Evolutionary conservation across 1,284 basidiomycete species (phyloP).

Genomic region (Acaromyces ingoldii): DNA sequence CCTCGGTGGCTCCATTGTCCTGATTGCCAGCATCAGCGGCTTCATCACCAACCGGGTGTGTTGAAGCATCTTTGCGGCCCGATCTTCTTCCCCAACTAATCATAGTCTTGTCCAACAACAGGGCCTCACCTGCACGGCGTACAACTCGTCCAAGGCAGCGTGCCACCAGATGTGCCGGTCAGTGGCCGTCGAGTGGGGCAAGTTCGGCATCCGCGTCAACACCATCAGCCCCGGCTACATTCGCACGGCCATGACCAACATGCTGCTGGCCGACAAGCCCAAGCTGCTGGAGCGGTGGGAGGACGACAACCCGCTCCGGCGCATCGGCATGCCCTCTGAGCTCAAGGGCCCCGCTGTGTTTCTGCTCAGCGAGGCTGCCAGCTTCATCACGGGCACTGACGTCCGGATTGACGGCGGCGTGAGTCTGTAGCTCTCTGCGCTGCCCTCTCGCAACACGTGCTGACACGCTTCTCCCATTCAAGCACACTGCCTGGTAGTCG

Average conservation of each 20-base stretch:
- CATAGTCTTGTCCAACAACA: background rate
- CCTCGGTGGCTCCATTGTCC: slow-evolving; percentile 1
- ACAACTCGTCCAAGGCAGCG: slow-evolving; percentile 10
- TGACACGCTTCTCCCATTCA: too few relatives aligned
- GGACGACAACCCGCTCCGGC: slow-evolving; percentile 5
- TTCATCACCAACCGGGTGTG: slow-evolving; percentile 2
- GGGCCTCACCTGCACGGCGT: background rate
- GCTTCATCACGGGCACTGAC: slow-evolving; percentile 42
- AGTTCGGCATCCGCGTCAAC: slow-evolving; percentile 8
- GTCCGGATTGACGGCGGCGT: slow-evolving; percentile 5
- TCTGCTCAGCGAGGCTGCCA: slow-evolving; percentile 51
- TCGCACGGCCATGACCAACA: slow-evolving; percentile 8
- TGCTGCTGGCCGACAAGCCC: background rate
- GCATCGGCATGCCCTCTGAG: slow-evolving; percentile 4
- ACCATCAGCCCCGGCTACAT: slow-evolving; percentile 6
- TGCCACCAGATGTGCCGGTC: slow-evolving; percentile 4
- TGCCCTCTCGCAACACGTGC: too few relatives aligned
- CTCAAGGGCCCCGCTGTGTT: slow-evolving; percentile 50
- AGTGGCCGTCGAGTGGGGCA: slow-evolving; percentile 3
- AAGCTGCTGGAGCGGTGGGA: background rate
- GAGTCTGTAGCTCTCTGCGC: too few relatives aligned
- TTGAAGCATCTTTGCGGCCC: background rate
- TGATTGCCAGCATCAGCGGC: slow-evolving; percentile 11
- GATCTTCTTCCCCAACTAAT: background rate
- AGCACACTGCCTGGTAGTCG: too few relatives aligned